Evolutionary conservation across 2,329 filamentous ascomycete genomes (phyloP), one percentile per base, ranked within the genome.

Genomic region (Rhynchosporium agropyri): DNA sequence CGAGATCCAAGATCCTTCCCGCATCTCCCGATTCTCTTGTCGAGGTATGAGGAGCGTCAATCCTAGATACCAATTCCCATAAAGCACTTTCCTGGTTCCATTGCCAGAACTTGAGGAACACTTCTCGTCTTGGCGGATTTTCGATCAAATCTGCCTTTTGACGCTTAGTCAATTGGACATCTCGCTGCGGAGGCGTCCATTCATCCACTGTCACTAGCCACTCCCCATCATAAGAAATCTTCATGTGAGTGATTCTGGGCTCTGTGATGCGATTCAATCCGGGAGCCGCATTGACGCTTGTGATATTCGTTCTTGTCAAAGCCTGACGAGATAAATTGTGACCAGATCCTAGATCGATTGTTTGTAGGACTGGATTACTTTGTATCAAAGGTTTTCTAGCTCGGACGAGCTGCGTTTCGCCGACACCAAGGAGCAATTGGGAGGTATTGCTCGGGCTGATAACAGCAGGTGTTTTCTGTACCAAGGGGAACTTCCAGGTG

Each of bases 141-240:
- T 84, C 81, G 58, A 78, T 79, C 65, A 72, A 76, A 58, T 76
- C 73, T n/a, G 73, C 76, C 46, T 75, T 77, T 26, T 79, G 73
- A 65, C 83, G 77, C 58, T 79, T 79, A 8, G 90, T 75, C 61
- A 83, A 82, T 45, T 84, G 82, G 13, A 90, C 77, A 72, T 97
- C 92, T 64, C 84, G 80, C 12, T 79, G 77, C 9, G 90, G 86
- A 1, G 92, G 92, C 58, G 84, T 83, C 95, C 95, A 99, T 72
- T 93, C 90, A 74, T 99, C 95, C 1, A 96, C 84, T 1, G 92
- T 97, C 4, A 90, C 93, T 62, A 99, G 83, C 93, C 94, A 98
- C 68, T 86, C 83, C 20, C 94, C 94, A 72, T 98, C 89, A 56
- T 83, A 79, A 49, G 90, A 94, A 69, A 95, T 86, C 49, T 88